phyloP scores from a whole-genome alignment of 2,329 filamentous ascomycete genomes.

The Talaromyces piceae region DNA sequence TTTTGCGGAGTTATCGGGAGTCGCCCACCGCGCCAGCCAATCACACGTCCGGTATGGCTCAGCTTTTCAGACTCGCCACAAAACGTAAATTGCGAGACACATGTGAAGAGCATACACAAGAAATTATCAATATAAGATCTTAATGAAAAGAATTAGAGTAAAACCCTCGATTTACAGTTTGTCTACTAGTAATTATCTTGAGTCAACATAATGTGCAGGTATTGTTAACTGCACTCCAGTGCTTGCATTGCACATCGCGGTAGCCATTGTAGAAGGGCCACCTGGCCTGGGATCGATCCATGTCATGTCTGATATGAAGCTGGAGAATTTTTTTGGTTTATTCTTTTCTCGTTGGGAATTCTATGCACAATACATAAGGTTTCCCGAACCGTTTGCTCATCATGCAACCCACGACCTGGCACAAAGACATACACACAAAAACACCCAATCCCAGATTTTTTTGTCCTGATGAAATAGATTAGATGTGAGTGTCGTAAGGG shows the following conservation, averaged over 20 bases:
- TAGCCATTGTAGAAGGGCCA: not conserved
- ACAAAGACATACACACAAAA: conserved; percentile 24
- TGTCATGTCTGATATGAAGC: conserved; percentile 8
- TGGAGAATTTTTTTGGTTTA: conserved; percentile 21
- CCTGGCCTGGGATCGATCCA: not conserved
- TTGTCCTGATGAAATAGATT: conserved; percentile 39
- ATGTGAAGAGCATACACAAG: too few species aligned
- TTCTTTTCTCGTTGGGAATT: conserved; percentile 38
- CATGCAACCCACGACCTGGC: conserved; percentile 30
- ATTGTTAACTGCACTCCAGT: not conserved
- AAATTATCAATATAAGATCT: too few species aligned
- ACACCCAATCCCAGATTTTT: conserved; percentile 33
- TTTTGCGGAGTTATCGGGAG: conserved; percentile 6
- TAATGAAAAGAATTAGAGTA: not conserved
- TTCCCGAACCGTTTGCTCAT: conserved; percentile 32
- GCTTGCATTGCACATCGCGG: not conserved
- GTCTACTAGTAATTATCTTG: not conserved
- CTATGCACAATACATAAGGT: conserved; percentile 36
- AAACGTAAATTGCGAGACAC: not conserved
- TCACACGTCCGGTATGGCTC: not conserved
- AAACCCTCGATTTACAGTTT: not conserved
- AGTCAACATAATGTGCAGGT: not conserved
- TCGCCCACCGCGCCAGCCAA: conserved; percentile 7
- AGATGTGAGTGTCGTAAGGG: conserved; percentile 98
- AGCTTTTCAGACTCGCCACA: not conserved